Conservation (phyloP, 305 asterid genomes). For the Fraxinus sp. region DNA sequence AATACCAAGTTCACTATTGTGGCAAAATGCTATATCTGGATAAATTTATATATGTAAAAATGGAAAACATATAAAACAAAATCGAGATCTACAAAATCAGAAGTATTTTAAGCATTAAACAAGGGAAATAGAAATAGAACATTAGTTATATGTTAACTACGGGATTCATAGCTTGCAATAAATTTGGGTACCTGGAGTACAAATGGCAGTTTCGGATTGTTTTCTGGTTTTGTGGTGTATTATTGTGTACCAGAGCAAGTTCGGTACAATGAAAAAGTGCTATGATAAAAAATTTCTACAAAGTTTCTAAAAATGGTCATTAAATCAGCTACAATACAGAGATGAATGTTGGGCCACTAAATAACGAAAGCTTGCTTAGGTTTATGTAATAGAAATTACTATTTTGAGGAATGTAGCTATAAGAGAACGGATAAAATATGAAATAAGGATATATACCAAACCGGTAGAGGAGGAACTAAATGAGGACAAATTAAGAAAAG, state of each 20-base stretch:
- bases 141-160: neutral
- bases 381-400: neutral
- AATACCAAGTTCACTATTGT: neutral
- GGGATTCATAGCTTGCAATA: neutral
- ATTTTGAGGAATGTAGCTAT: neutral
- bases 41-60: neutral
- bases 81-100: neutral
- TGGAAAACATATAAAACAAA: neutral
- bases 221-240: neutral
- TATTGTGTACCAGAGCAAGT: neutral
- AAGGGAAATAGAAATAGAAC: neutral
- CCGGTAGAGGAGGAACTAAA: neutral
- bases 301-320: neutral
- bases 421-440: neutral
- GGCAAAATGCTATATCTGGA: neutral
- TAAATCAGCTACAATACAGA: neutral
- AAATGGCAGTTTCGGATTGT: neutral
- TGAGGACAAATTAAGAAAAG: neutral
- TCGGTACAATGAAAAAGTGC: neutral
- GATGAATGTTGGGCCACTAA: neutral
- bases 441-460: neutral
- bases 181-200: neutral
- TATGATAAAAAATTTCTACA: neutral
- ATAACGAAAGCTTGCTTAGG: neutral
- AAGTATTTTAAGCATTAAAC: neutral